phyloP scores from a whole-genome alignment of 768 basidiomycete genomes.

The Boletales sp. region DNA sequence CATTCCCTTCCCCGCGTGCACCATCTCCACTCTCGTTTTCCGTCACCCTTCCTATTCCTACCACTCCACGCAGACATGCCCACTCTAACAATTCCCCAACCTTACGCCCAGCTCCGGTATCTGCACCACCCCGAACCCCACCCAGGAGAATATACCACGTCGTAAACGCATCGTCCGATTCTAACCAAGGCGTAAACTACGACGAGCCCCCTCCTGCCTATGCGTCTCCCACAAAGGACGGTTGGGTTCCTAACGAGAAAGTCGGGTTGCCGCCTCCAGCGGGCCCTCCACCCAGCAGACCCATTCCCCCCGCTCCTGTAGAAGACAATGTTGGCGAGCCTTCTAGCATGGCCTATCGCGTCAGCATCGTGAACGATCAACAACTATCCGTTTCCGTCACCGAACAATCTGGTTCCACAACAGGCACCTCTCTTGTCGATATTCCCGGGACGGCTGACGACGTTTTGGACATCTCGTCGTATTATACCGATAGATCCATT shows the following conservation, averaged over 20 bases:
- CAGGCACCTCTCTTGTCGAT: not conserved
- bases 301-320: conserved; percentile 16
- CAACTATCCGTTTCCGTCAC: not conserved
- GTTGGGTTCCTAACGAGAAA: conserved; percentile 15
- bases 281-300: conserved; percentile 13
- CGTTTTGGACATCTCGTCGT: conserved; percentile 27
- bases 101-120: not conserved
- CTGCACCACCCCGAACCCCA: conserved; percentile 30
- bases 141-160: conserved; percentile 41
- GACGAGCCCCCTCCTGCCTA: conserved; percentile 49
- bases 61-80: conserved; percentile 7
- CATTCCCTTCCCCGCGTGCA: conserved; percentile 11
- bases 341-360: conserved; percentile 2
- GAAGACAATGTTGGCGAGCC: conserved; percentile 1
- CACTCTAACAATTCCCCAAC: conserved; percentile 8
- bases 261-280: not conserved
- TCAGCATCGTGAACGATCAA: conserved; percentile 1
- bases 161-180: conserved; percentile 35
- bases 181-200: conserved; percentile 15
- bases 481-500: conserved; percentile 9
- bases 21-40: conserved; percentile 27
- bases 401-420: not conserved
- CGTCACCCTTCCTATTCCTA: conserved; percentile 15
- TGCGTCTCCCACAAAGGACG: conserved; percentile 19
- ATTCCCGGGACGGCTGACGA: conserved; percentile 25